Percentiles rank a stretch among this genome's conserved stretches.
Conservation (phyloP, 1,284 basidiomycete genomes). For the Ustilago loliicola region DNA sequence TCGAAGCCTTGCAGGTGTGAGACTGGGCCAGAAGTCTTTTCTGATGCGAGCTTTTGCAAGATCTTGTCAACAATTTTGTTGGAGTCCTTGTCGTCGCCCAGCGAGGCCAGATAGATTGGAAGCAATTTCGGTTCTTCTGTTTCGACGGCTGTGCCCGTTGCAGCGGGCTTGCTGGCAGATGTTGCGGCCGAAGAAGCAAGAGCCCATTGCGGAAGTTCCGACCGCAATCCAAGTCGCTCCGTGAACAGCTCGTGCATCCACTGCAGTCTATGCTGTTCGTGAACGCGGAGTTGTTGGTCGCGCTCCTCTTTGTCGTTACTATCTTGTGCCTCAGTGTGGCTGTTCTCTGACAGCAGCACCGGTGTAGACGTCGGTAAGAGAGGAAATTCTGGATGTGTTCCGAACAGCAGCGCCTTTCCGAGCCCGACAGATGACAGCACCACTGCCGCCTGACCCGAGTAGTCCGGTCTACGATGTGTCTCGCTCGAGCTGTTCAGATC, state of each 20-base stretch:
- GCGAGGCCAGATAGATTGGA: conserved; percentile 36
- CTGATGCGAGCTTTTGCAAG: conserved; percentile 19
- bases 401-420: conserved; percentile 77
- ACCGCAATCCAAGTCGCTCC: conserved; percentile 29
- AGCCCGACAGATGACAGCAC: conserved; percentile 74
- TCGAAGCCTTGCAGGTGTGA: conserved; percentile 25
- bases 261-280: conserved; percentile 35
- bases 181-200: neutral
- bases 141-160: conserved; percentile 24
- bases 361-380: conserved; percentile 66
- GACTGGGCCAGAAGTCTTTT: conserved; percentile 11
- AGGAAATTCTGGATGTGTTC: conserved; percentile 78
- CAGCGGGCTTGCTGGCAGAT: neutral
- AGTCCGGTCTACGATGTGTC: conserved; percentile 17
- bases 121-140: conserved; percentile 41
- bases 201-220: conserved; percentile 46
- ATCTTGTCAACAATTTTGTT: conserved; percentile 7
- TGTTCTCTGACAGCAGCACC: conserved; percentile 37
- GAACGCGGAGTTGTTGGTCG: conserved; percentile 27
- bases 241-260: conserved; percentile 44
- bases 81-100: conserved; percentile 12
- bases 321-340: conserved; percentile 13
- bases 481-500: conserved; percentile 19
- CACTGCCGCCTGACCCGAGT: conserved; percentile 73
- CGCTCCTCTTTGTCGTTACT: conserved; percentile 19